phyloP scores from a whole-genome alignment of 2,329 filamentous ascomycete genomes.

The Xylaria sp. region DNA sequence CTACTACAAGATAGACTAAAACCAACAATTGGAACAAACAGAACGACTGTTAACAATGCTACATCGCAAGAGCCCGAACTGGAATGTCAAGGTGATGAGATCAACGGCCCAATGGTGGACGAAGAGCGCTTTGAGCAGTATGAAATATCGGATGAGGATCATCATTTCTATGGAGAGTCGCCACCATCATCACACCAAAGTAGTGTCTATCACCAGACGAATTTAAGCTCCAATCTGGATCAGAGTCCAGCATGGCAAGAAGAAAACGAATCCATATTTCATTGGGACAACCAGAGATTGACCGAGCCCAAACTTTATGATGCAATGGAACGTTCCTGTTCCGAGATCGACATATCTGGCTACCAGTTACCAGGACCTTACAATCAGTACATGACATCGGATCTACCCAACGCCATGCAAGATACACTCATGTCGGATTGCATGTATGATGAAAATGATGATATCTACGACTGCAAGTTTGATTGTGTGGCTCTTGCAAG shows the following conservation, averaged over 20 bases:
- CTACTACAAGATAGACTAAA: conserved; percentile 41
- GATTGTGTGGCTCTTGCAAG: background rate
- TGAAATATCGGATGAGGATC: background rate
- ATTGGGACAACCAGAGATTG: background rate
- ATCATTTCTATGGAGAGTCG: background rate
- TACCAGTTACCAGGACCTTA: background rate
- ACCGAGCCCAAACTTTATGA: background rate
- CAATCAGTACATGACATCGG: background rate
- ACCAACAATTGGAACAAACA: conserved; percentile 37
- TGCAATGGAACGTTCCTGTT: background rate
- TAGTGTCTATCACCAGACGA: conserved; percentile 1
- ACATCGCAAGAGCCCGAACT: background rate
- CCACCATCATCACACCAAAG: background rate
- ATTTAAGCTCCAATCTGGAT: background rate
- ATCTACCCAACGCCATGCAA: background rate
- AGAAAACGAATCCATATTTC: background rate
- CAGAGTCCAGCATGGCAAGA: background rate
- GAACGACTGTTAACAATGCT: background rate
- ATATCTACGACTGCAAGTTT: conserved; percentile 13
- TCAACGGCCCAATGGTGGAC: conserved; percentile 1
- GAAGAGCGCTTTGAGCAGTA: conserved; percentile 6
- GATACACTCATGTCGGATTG: conserved; percentile 21
- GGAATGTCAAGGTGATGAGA: background rate
- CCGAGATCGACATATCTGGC: background rate
- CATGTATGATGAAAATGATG: conserved; percentile 17